Evolutionary conservation across 768 basidiomycete genomes (phyloP).

Genomic region (Boletus edulis): DNA sequence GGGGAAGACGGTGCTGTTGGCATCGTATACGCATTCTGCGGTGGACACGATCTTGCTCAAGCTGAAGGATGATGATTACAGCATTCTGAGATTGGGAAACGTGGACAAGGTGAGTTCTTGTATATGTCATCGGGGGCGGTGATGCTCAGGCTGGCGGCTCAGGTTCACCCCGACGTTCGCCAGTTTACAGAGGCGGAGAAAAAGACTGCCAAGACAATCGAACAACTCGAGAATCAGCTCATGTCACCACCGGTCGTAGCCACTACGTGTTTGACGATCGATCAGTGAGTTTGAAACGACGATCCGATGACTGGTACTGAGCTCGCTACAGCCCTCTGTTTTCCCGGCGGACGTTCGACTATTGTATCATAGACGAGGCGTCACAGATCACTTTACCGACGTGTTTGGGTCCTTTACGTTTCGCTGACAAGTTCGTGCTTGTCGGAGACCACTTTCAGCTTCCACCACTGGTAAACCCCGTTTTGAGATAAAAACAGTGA

Average conservation of each 20-base stretch:
- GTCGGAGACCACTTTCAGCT: slow-evolving; percentile 98
- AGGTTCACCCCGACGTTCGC: slow-evolving; percentile 84
- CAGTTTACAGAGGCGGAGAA: slow-evolving; percentile 65
- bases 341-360: slow-evolving; percentile 82
- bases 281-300: slow-evolving; percentile 64
- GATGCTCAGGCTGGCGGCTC: neutral
- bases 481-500: neutral
- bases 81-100: slow-evolving; percentile 85
- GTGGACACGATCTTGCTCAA: slow-evolving; percentile 96
- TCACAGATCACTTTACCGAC: slow-evolving; percentile 97
- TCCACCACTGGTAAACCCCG: slow-evolving; percentile 74
- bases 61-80: slow-evolving; percentile 63
- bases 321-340: slow-evolving; percentile 67
- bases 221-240: slow-evolving; percentile 78
- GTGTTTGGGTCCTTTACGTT: slow-evolving; percentile 89
- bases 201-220: slow-evolving; percentile 60
- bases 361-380: slow-evolving; percentile 97
- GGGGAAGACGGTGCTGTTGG: slow-evolving; percentile 86
- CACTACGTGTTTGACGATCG: slow-evolving; percentile 90
- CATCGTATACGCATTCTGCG: slow-evolving; percentile 96
- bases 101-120: slow-evolving; percentile 70
- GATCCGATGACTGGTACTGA: slow-evolving; percentile 3
- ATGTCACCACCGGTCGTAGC: slow-evolving; percentile 93
- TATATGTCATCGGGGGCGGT: neutral
- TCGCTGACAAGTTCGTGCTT: slow-evolving; percentile 87